phyloP scores from a whole-genome alignment of 176 grass and related monocot species.

The Oryza punctata region DNA sequence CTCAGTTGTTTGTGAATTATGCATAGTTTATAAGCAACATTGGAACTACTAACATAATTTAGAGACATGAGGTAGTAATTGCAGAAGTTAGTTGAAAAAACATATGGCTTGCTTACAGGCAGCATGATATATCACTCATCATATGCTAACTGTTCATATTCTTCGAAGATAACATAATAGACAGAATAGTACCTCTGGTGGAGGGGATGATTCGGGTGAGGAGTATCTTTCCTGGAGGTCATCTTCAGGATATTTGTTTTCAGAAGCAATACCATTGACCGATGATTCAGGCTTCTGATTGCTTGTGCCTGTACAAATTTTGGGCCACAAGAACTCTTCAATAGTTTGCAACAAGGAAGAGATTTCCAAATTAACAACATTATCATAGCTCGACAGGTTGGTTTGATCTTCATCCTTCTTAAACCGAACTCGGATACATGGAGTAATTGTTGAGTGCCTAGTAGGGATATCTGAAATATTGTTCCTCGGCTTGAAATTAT shows the following conservation, averaged over 20 bases:
- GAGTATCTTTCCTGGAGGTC: constrained; percentile 45
- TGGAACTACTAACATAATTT: constrained; percentile 3
- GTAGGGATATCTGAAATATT: constrained; percentile 69
- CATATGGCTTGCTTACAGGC: neutral
- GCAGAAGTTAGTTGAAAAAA: neutral
- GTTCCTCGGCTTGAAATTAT: constrained; percentile 73
- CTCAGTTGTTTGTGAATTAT: neutral
- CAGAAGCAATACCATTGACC: constrained; percentile 31
- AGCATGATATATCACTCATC: constrained; percentile 21
- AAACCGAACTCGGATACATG: constrained; percentile 85
- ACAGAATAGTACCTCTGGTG: constrained; percentile 64
- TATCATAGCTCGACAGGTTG: constrained; percentile 58
- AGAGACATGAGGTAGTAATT: neutral
- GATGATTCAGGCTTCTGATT: constrained; percentile 39
- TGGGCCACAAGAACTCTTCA: constrained; percentile 80
- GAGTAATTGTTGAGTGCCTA: constrained; percentile 58
- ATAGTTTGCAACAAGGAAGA: constrained; percentile 70
- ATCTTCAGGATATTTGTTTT: constrained; percentile 42
- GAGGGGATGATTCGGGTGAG: constrained; percentile 43
- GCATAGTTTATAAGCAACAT: neutral
- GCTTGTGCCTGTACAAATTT: constrained; percentile 47
- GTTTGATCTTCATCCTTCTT: constrained; percentile 72
- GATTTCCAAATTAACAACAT: constrained; percentile 65
- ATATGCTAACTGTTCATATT: neutral
- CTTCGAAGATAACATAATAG: constrained; percentile 17